Conservation (phyloP, 2,329 filamentous ascomycete species). For the Plenodomus lindquistii region DNA sequence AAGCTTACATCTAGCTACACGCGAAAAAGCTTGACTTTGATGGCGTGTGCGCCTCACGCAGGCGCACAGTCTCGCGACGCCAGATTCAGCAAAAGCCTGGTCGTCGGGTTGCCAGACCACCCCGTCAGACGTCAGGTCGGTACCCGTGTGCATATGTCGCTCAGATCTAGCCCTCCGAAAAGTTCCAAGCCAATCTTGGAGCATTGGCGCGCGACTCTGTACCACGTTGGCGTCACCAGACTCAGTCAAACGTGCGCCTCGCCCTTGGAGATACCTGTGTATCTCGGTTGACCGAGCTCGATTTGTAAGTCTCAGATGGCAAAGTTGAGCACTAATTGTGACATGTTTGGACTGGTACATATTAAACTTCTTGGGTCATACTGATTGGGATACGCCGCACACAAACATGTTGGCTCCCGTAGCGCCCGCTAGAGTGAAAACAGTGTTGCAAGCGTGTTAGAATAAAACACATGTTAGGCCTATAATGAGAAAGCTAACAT, state of each 20-base stretch:
- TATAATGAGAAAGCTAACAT: too few species aligned
- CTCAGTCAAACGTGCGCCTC: background rate
- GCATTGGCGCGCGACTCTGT: conserved; percentile 5
- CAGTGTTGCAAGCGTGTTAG: too few species aligned
- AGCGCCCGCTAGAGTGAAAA: too few species aligned
- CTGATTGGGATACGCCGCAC: background rate
- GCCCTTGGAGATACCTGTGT: conserved; percentile 4
- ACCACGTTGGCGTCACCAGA: conserved; percentile 9
- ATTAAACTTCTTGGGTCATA: background rate
- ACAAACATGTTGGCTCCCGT: background rate
- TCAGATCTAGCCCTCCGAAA: background rate
- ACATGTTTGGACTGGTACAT: conserved; percentile 1
- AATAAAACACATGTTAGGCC: too few species aligned
- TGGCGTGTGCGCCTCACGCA: background rate
- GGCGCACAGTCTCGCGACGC: background rate
- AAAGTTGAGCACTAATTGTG: conserved; percentile 1
- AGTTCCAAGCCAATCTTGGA: background rate
- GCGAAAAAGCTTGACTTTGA: background rate
- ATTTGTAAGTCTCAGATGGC: conserved; percentile 4
- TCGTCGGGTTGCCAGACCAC: background rate
- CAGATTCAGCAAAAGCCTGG: conserved; percentile 1
- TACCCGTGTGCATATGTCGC: conserved; percentile 3
- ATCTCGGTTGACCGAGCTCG: conserved; percentile 11
- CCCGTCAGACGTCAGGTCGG: background rate
- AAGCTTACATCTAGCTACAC: background rate